These are phyloP conservation scores for Deinandra increscens DNA, from an alignment of 129 eudicot species.

Conservation along the genomic window DNA sequence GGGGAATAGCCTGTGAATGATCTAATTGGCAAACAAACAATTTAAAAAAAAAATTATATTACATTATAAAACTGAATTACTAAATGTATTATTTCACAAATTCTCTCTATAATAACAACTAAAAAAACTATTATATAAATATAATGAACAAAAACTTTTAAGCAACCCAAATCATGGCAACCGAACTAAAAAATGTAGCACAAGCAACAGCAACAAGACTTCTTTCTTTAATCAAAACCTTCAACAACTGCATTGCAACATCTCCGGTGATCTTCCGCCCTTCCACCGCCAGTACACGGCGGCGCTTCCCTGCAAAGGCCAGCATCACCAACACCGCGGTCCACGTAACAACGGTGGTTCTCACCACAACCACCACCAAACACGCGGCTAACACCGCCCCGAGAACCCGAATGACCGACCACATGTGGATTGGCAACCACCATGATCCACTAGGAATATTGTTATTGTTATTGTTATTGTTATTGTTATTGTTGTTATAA, in stretches of 20 bases:
- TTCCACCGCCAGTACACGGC: slow-evolving; percentile 58
- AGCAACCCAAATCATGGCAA: slow-evolving; percentile 55
- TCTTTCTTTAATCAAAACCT: slow-evolving; percentile 48
- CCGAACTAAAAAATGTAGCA: slow-evolving; percentile 56
- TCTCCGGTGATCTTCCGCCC: slow-evolving; percentile 68
- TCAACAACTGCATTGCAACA: slow-evolving; percentile 53
- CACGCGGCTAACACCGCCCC: slow-evolving; percentile 25
- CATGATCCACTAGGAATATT: neutral
- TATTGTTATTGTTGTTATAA: too few relatives aligned
- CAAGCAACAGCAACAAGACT: slow-evolving; percentile 54
- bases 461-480: too few relatives aligned
- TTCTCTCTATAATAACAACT: too few relatives aligned
- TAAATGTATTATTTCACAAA: too few relatives aligned
- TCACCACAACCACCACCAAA: slow-evolving; percentile 41
- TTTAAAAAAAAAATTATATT: too few relatives aligned
- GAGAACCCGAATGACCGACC: neutral
- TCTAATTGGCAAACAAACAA: too few relatives aligned
- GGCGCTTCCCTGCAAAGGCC: slow-evolving; percentile 66
- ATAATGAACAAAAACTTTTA: too few relatives aligned
- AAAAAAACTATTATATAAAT: too few relatives aligned
- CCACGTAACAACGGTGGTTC: slow-evolving; percentile 70
- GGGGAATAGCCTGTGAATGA: too few relatives aligned
- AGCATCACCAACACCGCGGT: slow-evolving; percentile 67
- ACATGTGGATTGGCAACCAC: slow-evolving; percentile 16
- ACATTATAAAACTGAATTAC: too few relatives aligned